Base-by-base conservation (phyloP, 1,284 basidiomycete genomes). In the Inonotus hispidus region DNA sequence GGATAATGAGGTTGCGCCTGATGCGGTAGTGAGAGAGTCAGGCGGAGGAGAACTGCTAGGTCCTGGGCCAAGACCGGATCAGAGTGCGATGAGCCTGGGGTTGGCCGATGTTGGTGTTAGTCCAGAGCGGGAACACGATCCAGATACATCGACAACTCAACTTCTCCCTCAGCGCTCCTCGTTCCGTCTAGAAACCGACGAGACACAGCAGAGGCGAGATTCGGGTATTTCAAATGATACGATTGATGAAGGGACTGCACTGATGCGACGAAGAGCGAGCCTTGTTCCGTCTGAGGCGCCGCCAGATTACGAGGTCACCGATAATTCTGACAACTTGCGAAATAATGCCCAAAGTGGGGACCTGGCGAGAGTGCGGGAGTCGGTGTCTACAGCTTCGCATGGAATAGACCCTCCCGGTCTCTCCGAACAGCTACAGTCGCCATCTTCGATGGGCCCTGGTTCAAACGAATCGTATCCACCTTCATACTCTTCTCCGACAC, bases 231-330 rank as follows among this genome's bases (percentile, higher is more conserved):
- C 56, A 3, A n/a, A 21, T 8, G 2, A 43, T 43, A 43, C 8
- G 8, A 8, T 8, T 32, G 32, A 32, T 32, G 55, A 58, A 41
- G 53, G 45, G n/a, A 19, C 52, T n/a, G 32, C 56, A n/a, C 4
- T 52, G n/a, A 37, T 58, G 37, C 29, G 38, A 23, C 49, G 56
- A 14, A 56, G 27, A 8, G 21, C 41, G 25, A 58, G 47, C 39
- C 50, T 58, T 2, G 49, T 53, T 21, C 61, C 61, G 11, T 62
- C 61, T 21, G 61, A 58, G 29, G 56, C 61, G 7, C 61, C 61
- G 5, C 61, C 61, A n/a, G 61, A 54, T 6, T 62, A 62, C 43
- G 61, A 58, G 16, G 45, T 43, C 25, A 4, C 32, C 8, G 32
- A 3, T 8, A 8, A 3, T 43, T 10, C 41, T 43, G 41, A 16